Base-by-base conservation (phyloP, 2,329 filamentous ascomycete genomes). In the Cercospora citrullina region DNA sequence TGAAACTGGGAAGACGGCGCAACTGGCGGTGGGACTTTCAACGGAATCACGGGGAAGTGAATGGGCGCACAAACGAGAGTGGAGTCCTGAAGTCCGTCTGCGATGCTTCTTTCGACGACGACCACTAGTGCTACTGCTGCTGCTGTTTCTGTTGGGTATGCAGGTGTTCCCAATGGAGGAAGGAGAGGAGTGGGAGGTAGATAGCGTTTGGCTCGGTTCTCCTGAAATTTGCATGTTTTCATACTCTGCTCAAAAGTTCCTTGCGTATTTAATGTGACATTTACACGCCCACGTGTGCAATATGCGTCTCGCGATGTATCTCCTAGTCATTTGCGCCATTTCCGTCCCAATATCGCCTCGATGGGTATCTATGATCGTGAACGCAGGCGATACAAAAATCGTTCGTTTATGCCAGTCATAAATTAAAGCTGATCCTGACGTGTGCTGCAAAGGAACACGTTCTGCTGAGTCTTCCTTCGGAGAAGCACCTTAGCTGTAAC, bases 211-310 rank as follows among this genome's bases (percentile, higher is more conserved):
- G n/a, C 21, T 51, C 18, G n/a, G 45, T 10, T 51, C 5, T 51
- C 45, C n/a, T 51, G 45, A 51, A 48, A 51, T 51, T 51, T 51
- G 45, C 45, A 51, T 51, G 45, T 51, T 51, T 48, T 51, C 45
- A 51, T 51, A 51, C 45, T 51, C 10, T 51, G 18, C 45, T 51
- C 45, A 51, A 21, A 51, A 21, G 45, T 51, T 23, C 4, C 18
- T 48, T 51, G 18, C 45, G 45, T 14, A 51, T 51, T 3, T 51
- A 12, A 2, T 39, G 5, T n/a, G 36, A 51, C 7, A 48, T 51
- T 51, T 21, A 5, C 21, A 4, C 45, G 5, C 6, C 8, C 36
- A n/a, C n/a, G 14, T 39, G 36, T 39, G 36, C 7, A 16, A 39
- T 39, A 39, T 39, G 36, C 36, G 36, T 39, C 36, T 39, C 36